Percentiles rank a stretch among this genome's conserved stretches.
Evolutionary conservation across 2,329 filamentous ascomycete species (phyloP).

Genomic region (Colletotrichum karsti): DNA sequence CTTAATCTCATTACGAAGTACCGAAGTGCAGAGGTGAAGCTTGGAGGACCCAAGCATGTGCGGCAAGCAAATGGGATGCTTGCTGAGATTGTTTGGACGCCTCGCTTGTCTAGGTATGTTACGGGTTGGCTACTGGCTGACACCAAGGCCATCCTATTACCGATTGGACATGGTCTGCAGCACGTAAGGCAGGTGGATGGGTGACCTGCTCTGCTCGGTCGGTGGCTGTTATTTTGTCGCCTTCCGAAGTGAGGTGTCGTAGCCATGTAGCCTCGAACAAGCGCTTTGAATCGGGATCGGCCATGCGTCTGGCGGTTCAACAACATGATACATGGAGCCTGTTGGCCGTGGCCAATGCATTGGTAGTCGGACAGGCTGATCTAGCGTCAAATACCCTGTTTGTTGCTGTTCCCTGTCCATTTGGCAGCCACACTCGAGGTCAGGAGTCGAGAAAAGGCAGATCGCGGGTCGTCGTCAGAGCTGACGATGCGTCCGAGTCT

Average conservation of each 20-base stretch:
- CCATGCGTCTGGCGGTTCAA: constrained; percentile 20
- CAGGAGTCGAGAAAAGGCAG: neutral
- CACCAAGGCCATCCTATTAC: neutral
- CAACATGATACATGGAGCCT: constrained; percentile 13
- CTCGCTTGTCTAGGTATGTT: neutral
- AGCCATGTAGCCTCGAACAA: neutral
- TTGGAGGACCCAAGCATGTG: neutral
- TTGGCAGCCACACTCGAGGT: constrained; percentile 8
- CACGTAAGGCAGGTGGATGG: neutral
- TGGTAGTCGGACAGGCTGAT: neutral
- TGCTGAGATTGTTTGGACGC: constrained; percentile 14
- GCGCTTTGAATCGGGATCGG: constrained; percentile 27
- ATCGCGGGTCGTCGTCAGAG: constrained; percentile 23
- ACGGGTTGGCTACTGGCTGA: neutral
- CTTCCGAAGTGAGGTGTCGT: neutral
- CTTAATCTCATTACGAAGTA: neutral
- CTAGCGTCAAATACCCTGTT: constrained; percentile 14
- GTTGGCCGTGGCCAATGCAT: constrained; percentile 10
- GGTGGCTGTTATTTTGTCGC: neutral
- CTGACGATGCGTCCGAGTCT: constrained; percentile 8
- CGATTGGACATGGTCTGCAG: constrained; percentile 3
- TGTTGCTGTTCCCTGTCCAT: constrained; percentile 10
- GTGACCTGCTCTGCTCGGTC: constrained; percentile 6
- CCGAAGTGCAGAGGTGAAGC: constrained; percentile 1
- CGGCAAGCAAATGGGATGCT: neutral